Evolutionary conservation across 495 filamentous ascomycete species (phyloP).

Genomic region (Physcia stellaris): DNA sequence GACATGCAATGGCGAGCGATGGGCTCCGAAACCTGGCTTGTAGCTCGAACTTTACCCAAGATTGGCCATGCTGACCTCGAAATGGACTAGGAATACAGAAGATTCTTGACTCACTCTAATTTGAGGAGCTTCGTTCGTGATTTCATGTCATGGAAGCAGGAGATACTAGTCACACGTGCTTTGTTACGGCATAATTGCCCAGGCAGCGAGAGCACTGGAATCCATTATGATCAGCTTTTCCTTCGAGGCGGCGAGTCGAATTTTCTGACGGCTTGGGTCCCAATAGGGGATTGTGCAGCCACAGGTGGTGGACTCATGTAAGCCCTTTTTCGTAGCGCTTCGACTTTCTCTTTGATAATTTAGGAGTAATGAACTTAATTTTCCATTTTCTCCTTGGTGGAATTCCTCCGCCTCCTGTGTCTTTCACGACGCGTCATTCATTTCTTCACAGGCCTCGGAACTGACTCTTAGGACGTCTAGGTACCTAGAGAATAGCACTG

Average conservation of each 20-base stretch:
- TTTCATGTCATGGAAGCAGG: conserved; percentile 40
- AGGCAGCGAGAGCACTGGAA: conserved; percentile 41
- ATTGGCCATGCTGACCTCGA: no score
- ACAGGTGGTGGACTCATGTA: conserved; percentile 51
- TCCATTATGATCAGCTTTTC: conserved; percentile 57
- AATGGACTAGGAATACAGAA: conserved; percentile 13
- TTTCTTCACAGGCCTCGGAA: no score
- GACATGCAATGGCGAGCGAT: no score
- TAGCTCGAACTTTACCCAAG: no score
- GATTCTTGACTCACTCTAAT: conserved; percentile 37
- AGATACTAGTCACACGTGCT: conserved; percentile 35
- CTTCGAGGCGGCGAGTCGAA: conserved; percentile 42
- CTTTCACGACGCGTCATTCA: neutral
- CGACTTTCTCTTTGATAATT: no score
- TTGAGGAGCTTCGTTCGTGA: conserved; percentile 36
- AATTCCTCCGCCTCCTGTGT: neutral
- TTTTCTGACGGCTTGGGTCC: conserved; percentile 49
- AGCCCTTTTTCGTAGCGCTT: no score
- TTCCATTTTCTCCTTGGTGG: no score
- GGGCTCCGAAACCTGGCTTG: no score
- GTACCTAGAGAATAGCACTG: neutral
- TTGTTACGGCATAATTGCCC: conserved; percentile 47
- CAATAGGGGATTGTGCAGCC: conserved; percentile 43
- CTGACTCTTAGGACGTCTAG: no score
- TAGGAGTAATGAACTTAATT: no score